A percentile compares a stretch with the other conserved stretches of the same genome.
phyloP scores from a whole-genome alignment of 805 yeast species.

The Candida odintsovae region DNA sequence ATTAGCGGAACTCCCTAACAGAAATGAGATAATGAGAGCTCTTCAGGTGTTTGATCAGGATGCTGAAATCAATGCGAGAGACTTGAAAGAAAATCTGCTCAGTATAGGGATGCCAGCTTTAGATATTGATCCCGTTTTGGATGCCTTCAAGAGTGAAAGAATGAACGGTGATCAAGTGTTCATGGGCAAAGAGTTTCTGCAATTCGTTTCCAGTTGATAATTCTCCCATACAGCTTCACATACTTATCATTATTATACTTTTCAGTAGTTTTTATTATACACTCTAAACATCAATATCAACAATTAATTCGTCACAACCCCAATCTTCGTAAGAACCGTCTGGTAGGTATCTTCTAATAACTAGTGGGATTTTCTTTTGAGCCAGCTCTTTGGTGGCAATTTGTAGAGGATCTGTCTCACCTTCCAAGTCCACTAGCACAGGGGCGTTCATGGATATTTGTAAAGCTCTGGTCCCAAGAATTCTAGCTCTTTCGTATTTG shows the following conservation, averaged over 20 bases:
- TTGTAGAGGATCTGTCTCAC: constrained; percentile 97
- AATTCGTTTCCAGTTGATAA: constrained; percentile 19
- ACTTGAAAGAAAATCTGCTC: constrained; percentile 43
- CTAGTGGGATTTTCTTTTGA: constrained; percentile 91
- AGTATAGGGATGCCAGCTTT: constrained; percentile 32
- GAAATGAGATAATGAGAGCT: constrained; percentile 51
- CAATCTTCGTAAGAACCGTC: constrained; percentile 97
- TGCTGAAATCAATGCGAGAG: constrained; percentile 41
- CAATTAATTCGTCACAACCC: constrained; percentile 97
- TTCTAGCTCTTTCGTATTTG: constrained; percentile 96
- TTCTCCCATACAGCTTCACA: background rate
- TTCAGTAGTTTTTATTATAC: background rate
- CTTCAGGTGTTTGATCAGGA: constrained; percentile 45
- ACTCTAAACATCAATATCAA: constrained; percentile 49
- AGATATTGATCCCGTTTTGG: constrained; percentile 46
- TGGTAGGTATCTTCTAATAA: constrained; percentile 92
- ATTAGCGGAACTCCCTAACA: constrained; percentile 44
- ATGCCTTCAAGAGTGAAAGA: constrained; percentile 47
- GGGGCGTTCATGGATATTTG: constrained; percentile 99
- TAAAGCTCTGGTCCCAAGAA: constrained; percentile 93
- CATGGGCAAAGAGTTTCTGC: constrained; percentile 57
- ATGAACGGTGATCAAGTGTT: constrained; percentile 56
- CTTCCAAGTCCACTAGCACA: constrained; percentile 94
- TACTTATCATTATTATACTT: background rate
- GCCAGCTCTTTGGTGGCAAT: constrained; percentile 96